phyloP scores from a whole-genome alignment of 805 yeast genomes.

The Saturnispora zaruensis region DNA sequence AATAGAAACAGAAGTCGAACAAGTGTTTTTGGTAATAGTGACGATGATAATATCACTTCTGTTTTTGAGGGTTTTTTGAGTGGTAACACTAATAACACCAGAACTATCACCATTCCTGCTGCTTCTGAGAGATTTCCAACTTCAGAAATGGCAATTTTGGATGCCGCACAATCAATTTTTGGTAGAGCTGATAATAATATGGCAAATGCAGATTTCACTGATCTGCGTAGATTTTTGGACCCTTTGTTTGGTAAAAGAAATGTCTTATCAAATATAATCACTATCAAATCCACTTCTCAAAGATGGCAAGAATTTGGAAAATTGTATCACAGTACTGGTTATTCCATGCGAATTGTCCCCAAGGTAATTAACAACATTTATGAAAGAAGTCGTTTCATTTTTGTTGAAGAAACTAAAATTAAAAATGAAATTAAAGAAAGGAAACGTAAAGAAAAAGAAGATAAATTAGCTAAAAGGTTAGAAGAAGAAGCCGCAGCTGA shows the following conservation, averaged over 20 bases:
- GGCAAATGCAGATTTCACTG: neutral
- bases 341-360: constrained; percentile 25
- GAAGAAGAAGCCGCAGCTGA: constrained; percentile 14
- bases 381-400: constrained; percentile 36
- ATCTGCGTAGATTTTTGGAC: constrained; percentile 13
- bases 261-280: constrained; percentile 15
- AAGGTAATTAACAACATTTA: constrained; percentile 40
- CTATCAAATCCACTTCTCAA: constrained; percentile 36
- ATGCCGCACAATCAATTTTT: constrained; percentile 11
- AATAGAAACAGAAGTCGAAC: constrained; percentile 13
- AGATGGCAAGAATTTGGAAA: constrained; percentile 60
- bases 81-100: neutral
- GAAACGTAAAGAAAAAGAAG: constrained; percentile 18
- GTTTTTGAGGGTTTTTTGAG: neutral
- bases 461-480: constrained; percentile 17
- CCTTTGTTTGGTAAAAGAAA: constrained; percentile 10
- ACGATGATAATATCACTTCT: constrained; percentile 18
- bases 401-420: constrained; percentile 17
- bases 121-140: constrained; percentile 2
- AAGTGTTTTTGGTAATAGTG: constrained; percentile 17
- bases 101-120: constrained; percentile 4
- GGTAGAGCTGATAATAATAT: constrained; percentile 2
- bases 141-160: constrained; percentile 1
- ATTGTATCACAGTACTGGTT: constrained; percentile 33
- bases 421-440: constrained; percentile 22